Conservation (phyloP, 1,284 basidiomycete genomes). For the Entoloma clypeatum region DNA sequence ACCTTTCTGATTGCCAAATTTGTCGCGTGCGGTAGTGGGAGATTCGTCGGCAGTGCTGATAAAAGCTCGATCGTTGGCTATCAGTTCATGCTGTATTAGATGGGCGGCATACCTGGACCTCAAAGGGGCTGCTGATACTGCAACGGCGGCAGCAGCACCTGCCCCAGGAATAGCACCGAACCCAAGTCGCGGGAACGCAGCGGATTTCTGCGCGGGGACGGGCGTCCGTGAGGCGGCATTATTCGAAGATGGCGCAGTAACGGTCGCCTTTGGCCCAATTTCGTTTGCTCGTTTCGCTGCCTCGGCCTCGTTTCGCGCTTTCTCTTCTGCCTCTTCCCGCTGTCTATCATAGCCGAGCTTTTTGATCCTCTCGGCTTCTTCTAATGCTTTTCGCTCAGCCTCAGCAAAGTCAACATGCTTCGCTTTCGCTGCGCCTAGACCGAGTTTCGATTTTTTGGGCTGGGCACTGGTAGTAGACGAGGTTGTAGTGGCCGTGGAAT, state of each 20-base stretch:
- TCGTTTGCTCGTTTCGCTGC: slow-evolving; percentile 39
- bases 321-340: slow-evolving; percentile 71
- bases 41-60: slow-evolving; percentile 52
- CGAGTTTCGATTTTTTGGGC: slow-evolving; percentile 69
- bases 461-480: slow-evolving; percentile 30
- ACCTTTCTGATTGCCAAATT: slow-evolving; percentile 90
- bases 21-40: slow-evolving; percentile 80
- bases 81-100: no score
- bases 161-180: slow-evolving; percentile 79
- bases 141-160: slow-evolving; percentile 47
- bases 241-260: slow-evolving; percentile 22
- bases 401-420: slow-evolving; percentile 87
- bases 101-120: slow-evolving; percentile 52
- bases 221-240: no score
- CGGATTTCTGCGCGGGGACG: slow-evolving; percentile 26
- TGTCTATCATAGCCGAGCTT: slow-evolving; percentile 86
- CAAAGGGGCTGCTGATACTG: slow-evolving; percentile 39
- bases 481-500: slow-evolving; percentile 42
- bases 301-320: slow-evolving; percentile 52
- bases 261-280: slow-evolving; percentile 36
- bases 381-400: slow-evolving; percentile 81
- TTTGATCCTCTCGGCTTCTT: slow-evolving; percentile 87
- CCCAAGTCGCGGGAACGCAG: slow-evolving; percentile 80
- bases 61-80: no score
- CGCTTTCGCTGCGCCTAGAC: slow-evolving; percentile 83